phyloP scores from a whole-genome alignment of 495 filamentous ascomycete species.

The Lophium mytilinum region DNA sequence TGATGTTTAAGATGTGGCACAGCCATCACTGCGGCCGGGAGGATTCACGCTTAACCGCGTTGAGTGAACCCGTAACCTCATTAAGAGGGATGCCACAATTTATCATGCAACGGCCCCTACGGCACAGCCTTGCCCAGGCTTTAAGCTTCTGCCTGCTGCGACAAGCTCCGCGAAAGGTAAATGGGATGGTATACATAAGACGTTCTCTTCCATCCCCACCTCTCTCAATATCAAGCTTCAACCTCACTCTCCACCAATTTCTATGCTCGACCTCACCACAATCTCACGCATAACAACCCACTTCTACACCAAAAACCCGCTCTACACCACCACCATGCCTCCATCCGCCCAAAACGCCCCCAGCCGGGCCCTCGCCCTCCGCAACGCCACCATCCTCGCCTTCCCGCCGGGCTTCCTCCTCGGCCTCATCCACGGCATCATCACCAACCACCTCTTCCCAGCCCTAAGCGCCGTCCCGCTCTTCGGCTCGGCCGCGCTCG shows the following conservation, averaged over 20 bases:
- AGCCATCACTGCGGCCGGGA: too few relatives aligned
- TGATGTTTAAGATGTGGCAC: too few relatives aligned
- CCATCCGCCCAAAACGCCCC: neutral
- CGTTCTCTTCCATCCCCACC: too few relatives aligned
- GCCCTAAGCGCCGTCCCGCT: conserved; percentile 4
- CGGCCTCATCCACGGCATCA: conserved; percentile 6
- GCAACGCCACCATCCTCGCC: conserved; percentile 1
- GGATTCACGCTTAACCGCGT: too few relatives aligned
- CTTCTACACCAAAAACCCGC: neutral
- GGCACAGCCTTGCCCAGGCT: too few relatives aligned
- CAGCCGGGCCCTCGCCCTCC: neutral
- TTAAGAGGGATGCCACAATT: too few relatives aligned
- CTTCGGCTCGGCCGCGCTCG: conserved; percentile 3
- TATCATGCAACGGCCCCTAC: too few relatives aligned
- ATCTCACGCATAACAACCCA: neutral
- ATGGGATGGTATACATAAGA: too few relatives aligned
- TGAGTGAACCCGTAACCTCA: too few relatives aligned
- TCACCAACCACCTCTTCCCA: neutral
- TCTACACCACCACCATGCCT: neutral
- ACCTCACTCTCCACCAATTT: neutral
- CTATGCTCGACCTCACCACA: neutral
- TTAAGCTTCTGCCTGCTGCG: too few relatives aligned
- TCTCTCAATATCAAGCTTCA: neutral
- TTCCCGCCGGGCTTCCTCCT: conserved; percentile 2
- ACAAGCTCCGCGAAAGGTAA: too few relatives aligned